Evolutionary conservation across 2,329 filamentous ascomycete genomes (phyloP).

Genomic region (Tolypocladium sp.): DNA sequence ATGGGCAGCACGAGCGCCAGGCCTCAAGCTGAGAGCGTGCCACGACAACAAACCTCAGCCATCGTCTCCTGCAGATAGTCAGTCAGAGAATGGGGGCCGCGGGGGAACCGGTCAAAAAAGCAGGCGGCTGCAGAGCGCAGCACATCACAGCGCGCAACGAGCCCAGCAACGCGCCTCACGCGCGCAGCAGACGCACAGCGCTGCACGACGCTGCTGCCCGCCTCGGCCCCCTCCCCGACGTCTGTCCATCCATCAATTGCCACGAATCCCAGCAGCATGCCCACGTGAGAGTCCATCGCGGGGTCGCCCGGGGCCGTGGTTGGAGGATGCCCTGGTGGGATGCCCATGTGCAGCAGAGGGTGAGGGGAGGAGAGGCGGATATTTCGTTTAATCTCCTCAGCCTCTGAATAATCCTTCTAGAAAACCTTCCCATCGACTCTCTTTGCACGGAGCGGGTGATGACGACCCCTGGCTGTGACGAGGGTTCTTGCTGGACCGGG

Average conservation of each 20-base stretch:
- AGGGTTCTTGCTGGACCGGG: neutral
- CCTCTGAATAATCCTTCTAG: neutral
- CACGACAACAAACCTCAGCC: neutral
- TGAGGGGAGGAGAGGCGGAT: neutral
- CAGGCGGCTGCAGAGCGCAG: neutral
- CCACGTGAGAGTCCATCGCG: conserved; percentile 9
- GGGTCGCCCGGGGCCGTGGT: conserved; percentile 5
- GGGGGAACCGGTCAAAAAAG: neutral
- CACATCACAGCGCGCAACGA: neutral
- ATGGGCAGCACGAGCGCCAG: neutral
- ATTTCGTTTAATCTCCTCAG: neutral
- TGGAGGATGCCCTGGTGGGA: neutral
- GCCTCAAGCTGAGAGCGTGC: neutral
- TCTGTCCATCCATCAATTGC: conserved; percentile 5
- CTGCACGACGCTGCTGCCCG: neutral
- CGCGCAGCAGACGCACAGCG: neutral
- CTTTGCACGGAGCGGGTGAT: neutral
- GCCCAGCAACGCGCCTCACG: neutral
- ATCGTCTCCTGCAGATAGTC: neutral
- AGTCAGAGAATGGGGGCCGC: neutral
- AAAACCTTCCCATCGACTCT: neutral
- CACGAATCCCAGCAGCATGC: conserved; percentile 5
- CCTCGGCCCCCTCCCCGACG: neutral
- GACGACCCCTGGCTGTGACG: neutral
- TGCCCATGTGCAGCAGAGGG: neutral